Evolutionary conservation across 495 filamentous ascomycete species (phyloP).

Genomic region (Lophium mytilinum): DNA sequence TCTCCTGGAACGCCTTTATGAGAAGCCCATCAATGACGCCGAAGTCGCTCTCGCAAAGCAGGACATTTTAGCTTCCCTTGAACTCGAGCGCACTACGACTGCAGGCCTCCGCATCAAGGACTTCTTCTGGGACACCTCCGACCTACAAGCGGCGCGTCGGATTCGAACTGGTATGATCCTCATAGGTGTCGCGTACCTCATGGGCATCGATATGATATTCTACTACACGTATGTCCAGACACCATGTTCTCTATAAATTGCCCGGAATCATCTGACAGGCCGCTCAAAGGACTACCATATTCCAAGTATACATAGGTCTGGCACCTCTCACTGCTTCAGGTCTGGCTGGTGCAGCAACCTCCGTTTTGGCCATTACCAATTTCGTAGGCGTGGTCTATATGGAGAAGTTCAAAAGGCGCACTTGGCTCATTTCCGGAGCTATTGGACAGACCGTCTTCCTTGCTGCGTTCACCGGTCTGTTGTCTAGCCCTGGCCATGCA

Average conservation of each 20-base stretch:
- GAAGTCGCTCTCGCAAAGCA: constrained; percentile 1
- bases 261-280: too few species aligned
- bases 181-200: constrained; percentile 17
- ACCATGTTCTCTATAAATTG: too few species aligned
- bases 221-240: constrained; percentile 3
- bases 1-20: constrained; percentile 5
- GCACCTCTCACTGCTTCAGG: constrained; percentile 8
- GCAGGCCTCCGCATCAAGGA: constrained; percentile 10
- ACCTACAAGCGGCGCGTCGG: constrained; percentile 16
- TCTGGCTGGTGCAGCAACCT: constrained; percentile 11
- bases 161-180: constrained; percentile 19
- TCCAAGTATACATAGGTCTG: constrained; percentile 18
- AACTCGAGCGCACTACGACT: background rate
- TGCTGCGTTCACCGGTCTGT: constrained; percentile 5
- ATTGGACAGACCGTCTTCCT: constrained; percentile 12
- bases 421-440: constrained; percentile 8
- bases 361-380: constrained; percentile 8
- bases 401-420: constrained; percentile 14
- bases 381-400: constrained; percentile 10
- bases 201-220: constrained; percentile 22
- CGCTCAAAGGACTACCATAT: constrained; percentile 8
- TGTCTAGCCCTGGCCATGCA: background rate
- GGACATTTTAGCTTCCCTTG: constrained; percentile 3
- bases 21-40: background rate
- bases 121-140: constrained; percentile 13